These are phyloP conservation scores for Hypsizygus marmoreus DNA, from an alignment of 768 basidiomycete species.

Conservation along the genomic window DNA sequence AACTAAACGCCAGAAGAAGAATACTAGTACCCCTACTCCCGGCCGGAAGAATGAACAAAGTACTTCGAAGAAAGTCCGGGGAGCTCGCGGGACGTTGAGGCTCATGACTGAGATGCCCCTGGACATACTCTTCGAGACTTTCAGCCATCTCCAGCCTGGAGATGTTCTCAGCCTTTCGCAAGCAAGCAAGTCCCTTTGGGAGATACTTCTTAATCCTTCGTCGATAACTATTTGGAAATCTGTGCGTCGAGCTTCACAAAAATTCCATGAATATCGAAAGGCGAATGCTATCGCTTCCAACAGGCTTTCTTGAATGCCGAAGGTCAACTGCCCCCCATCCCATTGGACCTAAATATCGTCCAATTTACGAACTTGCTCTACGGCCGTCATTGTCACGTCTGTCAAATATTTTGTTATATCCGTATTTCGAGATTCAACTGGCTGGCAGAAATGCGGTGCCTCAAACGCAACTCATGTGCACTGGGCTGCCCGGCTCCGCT, in stretches of 20 bases:
- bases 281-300: not conserved
- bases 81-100: slow-evolving; percentile 25
- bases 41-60: slow-evolving; percentile 11
- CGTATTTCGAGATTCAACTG: not conserved
- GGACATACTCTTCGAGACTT: slow-evolving; percentile 40
- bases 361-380: slow-evolving; percentile 40
- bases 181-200: slow-evolving; percentile 35
- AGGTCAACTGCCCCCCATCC: slow-evolving; percentile 24
- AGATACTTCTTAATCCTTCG: slow-evolving; percentile 27
- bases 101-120: slow-evolving; percentile 34
- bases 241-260: slow-evolving; percentile 15
- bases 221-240: slow-evolving; percentile 33
- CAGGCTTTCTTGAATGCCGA: slow-evolving; percentile 26
- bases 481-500: slow-evolving; percentile 18
- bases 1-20: slow-evolving; percentile 4
- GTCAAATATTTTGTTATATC: slow-evolving; percentile 6
- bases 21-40: not conserved
- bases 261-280: not conserved
- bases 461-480: slow-evolving; percentile 12
- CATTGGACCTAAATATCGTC: slow-evolving; percentile 29
- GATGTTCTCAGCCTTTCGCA: slow-evolving; percentile 44
- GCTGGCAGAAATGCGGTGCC: slow-evolving; percentile 15
- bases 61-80: too few species aligned
- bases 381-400: slow-evolving; percentile 33
- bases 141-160: slow-evolving; percentile 36